Base-by-base conservation (phyloP, 345 rosid species). In the Nasturtium officinale region DNA sequence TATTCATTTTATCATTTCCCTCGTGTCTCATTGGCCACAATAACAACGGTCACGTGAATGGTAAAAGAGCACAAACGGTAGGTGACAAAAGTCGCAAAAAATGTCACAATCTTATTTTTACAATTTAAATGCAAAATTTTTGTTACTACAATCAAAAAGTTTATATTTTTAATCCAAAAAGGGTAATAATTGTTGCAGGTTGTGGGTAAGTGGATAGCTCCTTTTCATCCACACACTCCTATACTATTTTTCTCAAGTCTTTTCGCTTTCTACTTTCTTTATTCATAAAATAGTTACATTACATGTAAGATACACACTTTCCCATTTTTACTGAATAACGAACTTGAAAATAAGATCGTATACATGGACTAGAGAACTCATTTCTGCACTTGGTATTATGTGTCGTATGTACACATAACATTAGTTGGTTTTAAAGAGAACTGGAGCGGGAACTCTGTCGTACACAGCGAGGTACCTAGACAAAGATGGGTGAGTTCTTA, bases 1-100 rank as follows among this genome's bases (percentile, higher is more conserved):
- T 50, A 5, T 26, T 32, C 21, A 11, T 60, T 9, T 16, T 43
- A 61, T 42, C 32, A 5, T 45, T 26, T 69, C 65, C 50, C 25
- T 69, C 43, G 33, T 69, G 64, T 55, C 26, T 63, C 75, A 70
- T 71, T 70, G 76, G 72, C 55, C 61, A 70, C 61, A 30, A 52
- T 76, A 69, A 69, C 67, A 71, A 69, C 23, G 61, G 71, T 77
- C 80, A 77, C 76, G 76, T 70, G 80, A 57, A 70, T 7, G 67
- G 67, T 48, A 54, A 64, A 77, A 70, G 76, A 56, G 61, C 71
- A 69, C 75, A 48, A 57, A 47, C 46, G 66, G 20, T 76, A 69
- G 35, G 65, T 63, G 79, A 76, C 75, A 76, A 65, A 70, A 17
- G 21, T 61, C 71, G 18, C 71, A 15, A 30, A 8, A 8, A 43